Base-by-base conservation (phyloP, 108 stramenopile species). In the Skeletonema costatum region DNA sequence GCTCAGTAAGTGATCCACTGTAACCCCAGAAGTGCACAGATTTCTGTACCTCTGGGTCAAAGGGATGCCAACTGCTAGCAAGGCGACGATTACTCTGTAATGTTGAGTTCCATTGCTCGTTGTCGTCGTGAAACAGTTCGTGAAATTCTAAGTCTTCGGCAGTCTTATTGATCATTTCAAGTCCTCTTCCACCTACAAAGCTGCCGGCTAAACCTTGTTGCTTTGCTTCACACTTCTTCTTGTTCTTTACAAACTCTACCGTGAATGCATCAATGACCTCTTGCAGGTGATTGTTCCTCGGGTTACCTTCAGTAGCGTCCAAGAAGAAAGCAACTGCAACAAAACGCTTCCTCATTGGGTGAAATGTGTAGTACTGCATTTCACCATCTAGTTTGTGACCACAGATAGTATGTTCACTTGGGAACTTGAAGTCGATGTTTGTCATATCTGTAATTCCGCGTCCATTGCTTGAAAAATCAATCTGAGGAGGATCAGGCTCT, bases 381-480 rank as follows among this genome's bases (percentile, higher is more conserved):
- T 95, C 94, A 21, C 81, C 94, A 68, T 91, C 94, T 74, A 88
- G 93, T 16, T 65, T 46, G 61, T 85, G 66, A 13, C 92, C 92
- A 67, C 86, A 78, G 19, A 95, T 86, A 13, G 76, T 75, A 58
- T 95, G 94, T 76, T 95, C 94, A 1, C 82, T 59, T 25, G 94
- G 94, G 41, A 95, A 80, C 59, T 95, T 95, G 74, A 95, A 90
- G 81, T 95, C 94, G n/a, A 92, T 82, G 64, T 95, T 82, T 17
- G 74, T 76, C 81, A 82, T 82, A 50, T 91, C 89, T 12, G 87
- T 81, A 71, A 80, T 81, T 13, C 89, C 88, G 38, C 77, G 78
- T 81, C 94, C 92, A 51, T 84, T 86, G 42, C 86, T 74, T 0
- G 94, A 89, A 70, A 92, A 92, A 68, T 95, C 94, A n/a, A 89